These are phyloP conservation scores for Kluyveromyces dobzhanskii DNA, from an alignment of 805 yeast genomes.

Conservation along the genomic window DNA sequence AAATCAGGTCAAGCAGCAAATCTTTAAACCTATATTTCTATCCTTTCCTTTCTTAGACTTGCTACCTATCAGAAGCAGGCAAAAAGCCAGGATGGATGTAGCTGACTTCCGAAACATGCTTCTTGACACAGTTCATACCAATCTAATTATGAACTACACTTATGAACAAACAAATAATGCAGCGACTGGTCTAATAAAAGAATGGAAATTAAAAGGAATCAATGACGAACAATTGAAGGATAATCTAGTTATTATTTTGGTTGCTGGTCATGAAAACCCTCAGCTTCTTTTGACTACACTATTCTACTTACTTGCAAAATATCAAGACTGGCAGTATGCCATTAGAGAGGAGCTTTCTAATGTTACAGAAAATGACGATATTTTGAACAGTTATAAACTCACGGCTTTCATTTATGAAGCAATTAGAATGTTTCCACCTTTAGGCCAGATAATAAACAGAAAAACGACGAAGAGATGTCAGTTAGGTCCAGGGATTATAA, in stretches of 20 bases:
- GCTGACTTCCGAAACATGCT: conserved; percentile 32
- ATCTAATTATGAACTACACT: conserved; percentile 24
- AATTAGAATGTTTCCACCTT: conserved; percentile 45
- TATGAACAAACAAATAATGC: conserved; percentile 32
- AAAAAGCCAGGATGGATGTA: conserved; percentile 37
- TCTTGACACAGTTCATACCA: conserved; percentile 28
- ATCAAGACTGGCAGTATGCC: conserved; percentile 29
- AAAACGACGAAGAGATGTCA: conserved; percentile 31
- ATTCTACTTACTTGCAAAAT: conserved; percentile 39
- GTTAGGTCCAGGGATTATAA: conserved; percentile 35
- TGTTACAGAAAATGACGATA: conserved; percentile 17
- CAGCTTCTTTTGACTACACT: conserved; percentile 42
- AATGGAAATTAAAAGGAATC: conserved; percentile 31
- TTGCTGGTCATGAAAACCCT: conserved; percentile 62
- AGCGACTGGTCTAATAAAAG: conserved; percentile 35
- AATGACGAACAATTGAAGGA: conserved; percentile 42
- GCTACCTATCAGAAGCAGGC: conserved; percentile 41
- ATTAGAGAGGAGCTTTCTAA: conserved; percentile 13
- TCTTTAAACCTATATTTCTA: conserved; percentile 46
- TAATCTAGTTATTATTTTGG: conserved; percentile 44
- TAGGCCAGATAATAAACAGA: conserved; percentile 49
- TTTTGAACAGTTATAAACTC: conserved; percentile 14
- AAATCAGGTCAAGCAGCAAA: conserved; percentile 40
- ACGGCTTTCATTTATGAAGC: conserved; percentile 37
- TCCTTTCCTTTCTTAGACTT: conserved; percentile 48